A percentile compares a stretch with the other conserved stretches of the same genome.
Evolutionary conservation across 768 basidiomycete species (phyloP).

Genomic region (Nidularia pulvinata): DNA sequence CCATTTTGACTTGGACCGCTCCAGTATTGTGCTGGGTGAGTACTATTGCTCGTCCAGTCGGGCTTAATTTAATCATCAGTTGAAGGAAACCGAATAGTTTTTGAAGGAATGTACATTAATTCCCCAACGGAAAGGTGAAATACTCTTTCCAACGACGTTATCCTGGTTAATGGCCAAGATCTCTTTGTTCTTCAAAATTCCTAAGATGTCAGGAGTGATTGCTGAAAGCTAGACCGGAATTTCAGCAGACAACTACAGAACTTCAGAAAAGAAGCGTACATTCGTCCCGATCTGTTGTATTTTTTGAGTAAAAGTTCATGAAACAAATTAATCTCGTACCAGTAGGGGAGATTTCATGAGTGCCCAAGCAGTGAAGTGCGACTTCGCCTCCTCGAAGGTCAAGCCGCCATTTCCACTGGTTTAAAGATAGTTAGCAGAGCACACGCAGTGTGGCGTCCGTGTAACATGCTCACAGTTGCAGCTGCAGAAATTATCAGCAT

Average conservation of each 20-base stretch:
- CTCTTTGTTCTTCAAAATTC: slow-evolving; percentile 61
- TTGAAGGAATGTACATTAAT: slow-evolving; percentile 39
- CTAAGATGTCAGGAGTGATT: slow-evolving; percentile 47
- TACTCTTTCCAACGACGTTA: slow-evolving; percentile 54
- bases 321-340: slow-evolving; percentile 13
- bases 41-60: slow-evolving; percentile 34
- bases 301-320: neutral
- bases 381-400: slow-evolving; percentile 61
- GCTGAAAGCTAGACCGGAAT: slow-evolving; percentile 38
- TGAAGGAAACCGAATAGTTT: neutral
- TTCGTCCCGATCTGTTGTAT: slow-evolving; percentile 47
- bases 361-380: slow-evolving; percentile 76
- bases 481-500: slow-evolving; percentile 21
- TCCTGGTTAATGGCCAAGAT: slow-evolving; percentile 74
- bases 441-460: neutral
- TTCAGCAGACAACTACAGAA: neutral
- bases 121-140: slow-evolving; percentile 72
- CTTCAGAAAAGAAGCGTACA: slow-evolving; percentile 24
- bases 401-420: slow-evolving; percentile 64
- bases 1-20: slow-evolving; percentile 61
- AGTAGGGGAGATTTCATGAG: slow-evolving; percentile 65
- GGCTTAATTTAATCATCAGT: slow-evolving; percentile 14
- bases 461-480: slow-evolving; percentile 44
- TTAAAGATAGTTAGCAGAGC: neutral
- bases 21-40: slow-evolving; percentile 65